These are phyloP conservation scores for Cicer arietinum DNA, from an alignment of 306 rosid species.

Conservation along the genomic window DNA sequence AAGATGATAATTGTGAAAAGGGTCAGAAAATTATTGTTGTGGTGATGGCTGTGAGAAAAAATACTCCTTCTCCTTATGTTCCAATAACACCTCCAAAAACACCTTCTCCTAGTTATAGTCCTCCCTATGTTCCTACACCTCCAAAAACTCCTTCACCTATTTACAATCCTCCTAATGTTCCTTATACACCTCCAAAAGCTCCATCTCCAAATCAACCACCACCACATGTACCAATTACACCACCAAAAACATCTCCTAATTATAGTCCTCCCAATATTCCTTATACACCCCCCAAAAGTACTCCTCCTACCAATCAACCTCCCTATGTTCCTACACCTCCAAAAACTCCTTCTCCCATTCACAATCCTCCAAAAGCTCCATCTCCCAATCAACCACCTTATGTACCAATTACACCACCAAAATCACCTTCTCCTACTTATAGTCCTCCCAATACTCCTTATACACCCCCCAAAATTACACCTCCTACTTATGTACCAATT, in stretches of 20 bases:
- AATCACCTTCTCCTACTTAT: slow-evolving; percentile 6
- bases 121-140: slow-evolving; percentile 18
- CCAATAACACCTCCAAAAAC: slow-evolving; percentile 17
- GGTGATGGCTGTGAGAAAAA: slow-evolving; percentile 59
- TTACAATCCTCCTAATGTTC: slow-evolving; percentile 17
- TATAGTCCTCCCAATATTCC: slow-evolving; percentile 19
- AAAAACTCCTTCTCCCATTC: not conserved
- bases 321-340: slow-evolving; percentile 19
- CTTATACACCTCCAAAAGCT: not conserved
- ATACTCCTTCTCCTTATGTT: slow-evolving; percentile 7
- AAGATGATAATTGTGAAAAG: slow-evolving; percentile 59
- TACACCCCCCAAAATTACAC: not conserved
- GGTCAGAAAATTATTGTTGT: slow-evolving; percentile 72
- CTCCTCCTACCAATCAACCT: not conserved
- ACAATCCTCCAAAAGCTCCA: not conserved
- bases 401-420: slow-evolving; percentile 25
- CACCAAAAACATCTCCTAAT: slow-evolving; percentile 15
- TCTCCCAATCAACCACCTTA: not conserved
- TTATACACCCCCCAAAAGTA: not conserved
- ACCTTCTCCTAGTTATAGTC: slow-evolving; percentile 2
- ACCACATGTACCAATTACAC: slow-evolving; percentile 15
- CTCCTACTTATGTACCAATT: slow-evolving; percentile 12
- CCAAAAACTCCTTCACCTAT: not conserved
- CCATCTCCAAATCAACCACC: not conserved
- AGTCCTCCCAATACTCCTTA: slow-evolving; percentile 14